These are phyloP conservation scores for Sapria himalayana DNA, from an alignment of 345 rosid species.

Conservation along the genomic window DNA sequence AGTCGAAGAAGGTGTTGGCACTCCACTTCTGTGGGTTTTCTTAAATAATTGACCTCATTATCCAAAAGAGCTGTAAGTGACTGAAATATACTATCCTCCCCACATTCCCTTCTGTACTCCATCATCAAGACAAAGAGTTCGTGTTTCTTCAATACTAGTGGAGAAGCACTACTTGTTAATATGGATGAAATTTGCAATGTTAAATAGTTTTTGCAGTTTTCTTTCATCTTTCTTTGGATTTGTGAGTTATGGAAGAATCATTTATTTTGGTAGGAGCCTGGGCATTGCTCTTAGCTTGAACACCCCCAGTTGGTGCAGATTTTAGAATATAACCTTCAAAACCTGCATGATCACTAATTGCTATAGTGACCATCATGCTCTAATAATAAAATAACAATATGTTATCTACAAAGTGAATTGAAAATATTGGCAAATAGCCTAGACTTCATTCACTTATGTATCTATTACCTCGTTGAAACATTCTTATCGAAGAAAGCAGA, in stretches of 20 bases:
- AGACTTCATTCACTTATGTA: no score
- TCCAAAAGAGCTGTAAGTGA: conserved; percentile 58
- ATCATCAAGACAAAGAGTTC: conserved; percentile 59
- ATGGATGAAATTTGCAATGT: conserved; percentile 43
- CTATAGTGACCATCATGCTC: conserved; percentile 61
- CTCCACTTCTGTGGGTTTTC: conserved; percentile 27
- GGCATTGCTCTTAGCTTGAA: conserved; percentile 71
- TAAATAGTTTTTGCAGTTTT: conserved; percentile 69
- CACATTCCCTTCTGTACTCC: conserved; percentile 95
- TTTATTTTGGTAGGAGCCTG: conserved; percentile 83
- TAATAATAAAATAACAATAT: no score
- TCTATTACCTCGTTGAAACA: no score
- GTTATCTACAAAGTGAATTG: no score
- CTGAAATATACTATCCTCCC: conserved; percentile 74
- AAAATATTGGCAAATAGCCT: no score
- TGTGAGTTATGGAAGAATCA: conserved; percentile 32
- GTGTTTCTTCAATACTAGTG: conserved; percentile 53
- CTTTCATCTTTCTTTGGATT: conserved; percentile 35
- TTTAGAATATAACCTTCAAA: conserved; percentile 25
- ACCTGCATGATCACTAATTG: conserved; percentile 32
- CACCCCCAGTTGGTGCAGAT: conserved; percentile 24
- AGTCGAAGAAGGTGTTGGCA: conserved; percentile 88
- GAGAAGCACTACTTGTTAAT: conserved; percentile 84
- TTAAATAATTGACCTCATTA: conserved; percentile 18
- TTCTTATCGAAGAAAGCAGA: no score